Conservation (phyloP, 345 rosid genomes). For the Sonneratia caseolaris region DNA sequence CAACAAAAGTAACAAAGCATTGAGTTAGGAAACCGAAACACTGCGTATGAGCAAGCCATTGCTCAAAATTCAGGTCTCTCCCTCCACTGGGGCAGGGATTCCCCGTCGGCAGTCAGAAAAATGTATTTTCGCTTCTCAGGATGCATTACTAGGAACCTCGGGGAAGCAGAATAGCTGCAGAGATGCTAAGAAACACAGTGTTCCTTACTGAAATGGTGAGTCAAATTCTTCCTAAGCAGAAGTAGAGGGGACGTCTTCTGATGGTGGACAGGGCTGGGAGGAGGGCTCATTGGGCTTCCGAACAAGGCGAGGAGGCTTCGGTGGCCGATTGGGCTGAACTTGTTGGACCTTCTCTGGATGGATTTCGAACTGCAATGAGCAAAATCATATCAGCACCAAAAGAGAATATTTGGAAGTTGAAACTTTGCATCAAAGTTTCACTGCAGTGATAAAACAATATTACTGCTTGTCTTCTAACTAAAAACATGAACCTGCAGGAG, state of each 20-base stretch:
- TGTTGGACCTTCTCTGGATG: slow-evolving; percentile 34
- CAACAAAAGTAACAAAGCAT: neutral
- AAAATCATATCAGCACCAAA: neutral
- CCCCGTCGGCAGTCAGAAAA: neutral
- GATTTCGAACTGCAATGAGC: slow-evolving; percentile 50
- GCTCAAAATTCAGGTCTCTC: neutral
- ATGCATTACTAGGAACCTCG: neutral
- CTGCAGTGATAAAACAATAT: too few relatives aligned
- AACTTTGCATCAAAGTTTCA: neutral
- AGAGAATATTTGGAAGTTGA: neutral
- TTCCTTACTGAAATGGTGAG: neutral
- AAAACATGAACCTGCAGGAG: neutral
- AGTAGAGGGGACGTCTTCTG: slow-evolving; percentile 57
- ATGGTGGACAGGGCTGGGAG: slow-evolving; percentile 20
- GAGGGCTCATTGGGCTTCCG: slow-evolving; percentile 23
- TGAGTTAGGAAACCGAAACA: neutral
- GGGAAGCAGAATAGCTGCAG: neutral
- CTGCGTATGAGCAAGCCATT: neutral
- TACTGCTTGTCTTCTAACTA: too few relatives aligned
- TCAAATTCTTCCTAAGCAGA: slow-evolving; percentile 46
- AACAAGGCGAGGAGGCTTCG: slow-evolving; percentile 34
- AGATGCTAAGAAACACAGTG: neutral
- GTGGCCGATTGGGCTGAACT: slow-evolving; percentile 61
- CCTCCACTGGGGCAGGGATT: neutral
- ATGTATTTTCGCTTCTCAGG: neutral